Conservation (phyloP, 345 rosid genomes). For the Chamaenerion angustifolium region DNA sequence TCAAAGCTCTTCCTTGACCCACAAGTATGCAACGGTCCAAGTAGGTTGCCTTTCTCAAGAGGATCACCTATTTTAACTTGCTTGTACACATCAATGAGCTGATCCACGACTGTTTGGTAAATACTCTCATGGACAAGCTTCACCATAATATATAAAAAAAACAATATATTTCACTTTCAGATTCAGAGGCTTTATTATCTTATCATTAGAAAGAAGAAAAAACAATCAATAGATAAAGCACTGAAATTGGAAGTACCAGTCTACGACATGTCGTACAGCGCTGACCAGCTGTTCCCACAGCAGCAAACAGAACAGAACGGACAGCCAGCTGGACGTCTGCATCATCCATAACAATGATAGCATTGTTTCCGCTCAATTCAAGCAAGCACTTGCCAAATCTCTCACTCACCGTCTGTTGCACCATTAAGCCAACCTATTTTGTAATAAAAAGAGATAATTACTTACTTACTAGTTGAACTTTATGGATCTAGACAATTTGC, state of each 20-base stretch:
- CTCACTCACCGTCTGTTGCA: slow-evolving; percentile 71
- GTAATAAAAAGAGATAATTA: too few species aligned
- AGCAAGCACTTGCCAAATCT: slow-evolving; percentile 89
- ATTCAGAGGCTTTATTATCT: too few species aligned
- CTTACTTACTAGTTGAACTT: too few species aligned
- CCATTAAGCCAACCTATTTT: slow-evolving; percentile 62
- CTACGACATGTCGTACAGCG: slow-evolving; percentile 99
- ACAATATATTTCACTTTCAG: not conserved
- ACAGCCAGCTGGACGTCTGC: slow-evolving; percentile 78
- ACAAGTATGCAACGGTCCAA: slow-evolving; percentile 81
- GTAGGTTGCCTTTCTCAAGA: slow-evolving; percentile 65
- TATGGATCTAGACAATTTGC: too few species aligned
- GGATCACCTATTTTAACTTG: slow-evolving; percentile 93
- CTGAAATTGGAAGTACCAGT: slow-evolving; percentile 39
- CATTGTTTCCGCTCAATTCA: slow-evolving; percentile 92
- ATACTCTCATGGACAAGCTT: slow-evolving; percentile 84
- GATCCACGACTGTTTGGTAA: slow-evolving; percentile 56
- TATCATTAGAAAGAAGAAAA: too few species aligned
- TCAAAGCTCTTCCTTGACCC: slow-evolving; percentile 58
- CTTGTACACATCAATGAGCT: slow-evolving; percentile 57
- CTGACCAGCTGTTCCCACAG: slow-evolving; percentile 98
- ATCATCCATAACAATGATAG: slow-evolving; percentile 86
- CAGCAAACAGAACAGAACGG: slow-evolving; percentile 81
- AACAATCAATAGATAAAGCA: too few species aligned
- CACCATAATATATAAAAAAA: slow-evolving; percentile 12